Evolutionary conservation across 371 early-diverging fungal species (phyloP).

Genomic region (Actinomucor elegans): DNA sequence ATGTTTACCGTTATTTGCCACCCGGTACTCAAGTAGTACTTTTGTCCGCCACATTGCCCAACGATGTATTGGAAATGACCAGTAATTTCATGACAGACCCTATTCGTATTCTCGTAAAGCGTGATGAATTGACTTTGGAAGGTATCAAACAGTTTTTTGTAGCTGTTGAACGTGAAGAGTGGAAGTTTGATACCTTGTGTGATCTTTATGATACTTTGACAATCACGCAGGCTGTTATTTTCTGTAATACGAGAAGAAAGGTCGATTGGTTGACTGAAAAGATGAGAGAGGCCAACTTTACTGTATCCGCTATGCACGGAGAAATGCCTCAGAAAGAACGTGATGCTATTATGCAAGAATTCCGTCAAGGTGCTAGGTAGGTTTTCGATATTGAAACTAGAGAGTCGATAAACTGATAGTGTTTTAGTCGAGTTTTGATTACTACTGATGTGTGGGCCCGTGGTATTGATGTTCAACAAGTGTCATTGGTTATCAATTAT

Average conservation of each 20-base stretch:
- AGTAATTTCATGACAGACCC: slow-evolving; percentile 98
- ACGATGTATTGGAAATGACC: slow-evolving; percentile 97
- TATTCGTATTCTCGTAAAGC: slow-evolving; percentile 98
- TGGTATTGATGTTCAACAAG: slow-evolving; percentile 98
- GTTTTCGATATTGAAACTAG: background rate
- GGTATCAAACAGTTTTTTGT: slow-evolving; percentile 99
- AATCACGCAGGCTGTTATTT: slow-evolving; percentile 99
- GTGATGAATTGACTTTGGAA: slow-evolving; percentile 99
- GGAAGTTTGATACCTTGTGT: slow-evolving; percentile 95
- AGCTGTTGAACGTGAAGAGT: slow-evolving; percentile 94
- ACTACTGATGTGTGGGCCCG: slow-evolving; percentile 96
- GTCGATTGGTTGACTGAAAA: slow-evolving; percentile 97
- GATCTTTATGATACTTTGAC: slow-evolving; percentile 96
- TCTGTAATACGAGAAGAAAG: slow-evolving; percentile 98
- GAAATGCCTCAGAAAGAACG: slow-evolving; percentile 96
- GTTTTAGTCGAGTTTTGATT: slow-evolving; percentile 83
- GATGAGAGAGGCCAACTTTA: slow-evolving; percentile 91
- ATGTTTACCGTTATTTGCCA: slow-evolving; percentile 94
- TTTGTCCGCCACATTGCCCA: slow-evolving; percentile 96
- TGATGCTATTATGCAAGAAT: slow-evolving; percentile 90
- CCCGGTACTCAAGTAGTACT: slow-evolving; percentile 97
- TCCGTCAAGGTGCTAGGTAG: slow-evolving; percentile 80
- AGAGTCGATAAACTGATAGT: background rate
- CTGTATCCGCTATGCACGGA: slow-evolving; percentile 98
- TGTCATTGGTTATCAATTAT: slow-evolving; percentile 91